phyloP scores from a whole-genome alignment of 176 grass and related monocot species.

The Phragmites australis region DNA sequence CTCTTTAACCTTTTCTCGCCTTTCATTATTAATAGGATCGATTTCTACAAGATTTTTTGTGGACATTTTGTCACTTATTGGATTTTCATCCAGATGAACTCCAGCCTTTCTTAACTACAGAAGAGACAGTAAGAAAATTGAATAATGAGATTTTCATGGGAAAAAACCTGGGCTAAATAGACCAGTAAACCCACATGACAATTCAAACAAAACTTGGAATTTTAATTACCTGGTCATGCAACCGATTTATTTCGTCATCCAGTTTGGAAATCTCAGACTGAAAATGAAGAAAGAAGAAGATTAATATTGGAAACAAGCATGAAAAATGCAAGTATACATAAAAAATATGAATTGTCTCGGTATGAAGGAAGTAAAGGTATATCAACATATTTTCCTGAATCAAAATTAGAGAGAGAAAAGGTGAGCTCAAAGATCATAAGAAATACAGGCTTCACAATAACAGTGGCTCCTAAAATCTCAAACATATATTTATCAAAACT shows the following conservation, averaged over 20 bases:
- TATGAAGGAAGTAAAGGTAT: neutral
- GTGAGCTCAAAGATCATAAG: neutral
- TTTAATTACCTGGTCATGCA: conserved; percentile 85
- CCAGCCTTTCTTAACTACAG: conserved; percentile 82
- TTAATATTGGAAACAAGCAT: conserved; percentile 21
- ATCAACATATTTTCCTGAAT: neutral
- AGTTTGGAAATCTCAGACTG: conserved; percentile 78
- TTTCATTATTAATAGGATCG: conserved; percentile 68
- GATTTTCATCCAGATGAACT: conserved; percentile 45
- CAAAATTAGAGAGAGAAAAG: neutral
- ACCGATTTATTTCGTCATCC: conserved; percentile 55
- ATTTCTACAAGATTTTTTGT: conserved; percentile 58
- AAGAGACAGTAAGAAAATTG: neutral
- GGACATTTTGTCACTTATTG: conserved; percentile 30
- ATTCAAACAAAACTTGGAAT: conserved; percentile 10
- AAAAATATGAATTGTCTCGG: neutral
- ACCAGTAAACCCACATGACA: conserved; percentile 3
- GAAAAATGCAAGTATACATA: neutral
- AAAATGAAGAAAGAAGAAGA: conserved; percentile 29
- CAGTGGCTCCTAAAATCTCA: neutral
- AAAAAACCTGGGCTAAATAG: neutral
- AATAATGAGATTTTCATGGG: neutral
- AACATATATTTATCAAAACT: neutral
- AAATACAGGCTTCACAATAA: neutral
- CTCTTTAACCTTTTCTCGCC: conserved; percentile 91